phyloP scores from a whole-genome alignment of 2,329 filamentous ascomycete species.

The Pseudogymnoascus sp. region DNA sequence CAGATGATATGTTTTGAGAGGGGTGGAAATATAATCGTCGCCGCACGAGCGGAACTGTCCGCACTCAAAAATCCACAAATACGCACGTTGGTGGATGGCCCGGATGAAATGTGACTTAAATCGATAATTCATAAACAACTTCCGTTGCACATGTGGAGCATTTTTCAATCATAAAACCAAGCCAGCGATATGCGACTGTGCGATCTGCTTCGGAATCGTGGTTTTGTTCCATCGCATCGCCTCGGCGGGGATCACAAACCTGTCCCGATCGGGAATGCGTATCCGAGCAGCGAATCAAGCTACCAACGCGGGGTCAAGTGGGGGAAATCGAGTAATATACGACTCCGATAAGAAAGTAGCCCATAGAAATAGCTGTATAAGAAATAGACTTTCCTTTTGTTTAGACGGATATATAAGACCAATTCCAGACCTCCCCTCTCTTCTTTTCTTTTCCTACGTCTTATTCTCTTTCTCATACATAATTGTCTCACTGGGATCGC shows the following conservation, averaged over 20 bases:
- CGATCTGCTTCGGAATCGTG: not conserved
- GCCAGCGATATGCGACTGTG: not conserved
- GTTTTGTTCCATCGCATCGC: not conserved
- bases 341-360: slow-evolving; percentile 7
- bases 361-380: not conserved
- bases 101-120: not conserved
- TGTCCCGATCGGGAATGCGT: not conserved
- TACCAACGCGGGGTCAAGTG: slow-evolving; percentile 3
- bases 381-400: slow-evolving; percentile 2
- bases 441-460: not conserved
- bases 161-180: not conserved
- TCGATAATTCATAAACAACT: not conserved
- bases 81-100: not conserved
- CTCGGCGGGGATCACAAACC: not conserved
- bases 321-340: slow-evolving; percentile 7
- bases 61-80: not conserved
- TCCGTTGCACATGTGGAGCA: not conserved
- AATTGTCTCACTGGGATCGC: not conserved
- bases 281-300: not conserved
- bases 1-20: not conserved
- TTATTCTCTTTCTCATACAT: not conserved
- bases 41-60: slow-evolving; percentile 3
- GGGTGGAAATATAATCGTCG: not conserved
- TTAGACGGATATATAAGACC: not conserved
- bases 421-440: not conserved